Base-by-base conservation (phyloP, 2,329 filamentous ascomycete species). In the Penicillium capsulatum region DNA sequence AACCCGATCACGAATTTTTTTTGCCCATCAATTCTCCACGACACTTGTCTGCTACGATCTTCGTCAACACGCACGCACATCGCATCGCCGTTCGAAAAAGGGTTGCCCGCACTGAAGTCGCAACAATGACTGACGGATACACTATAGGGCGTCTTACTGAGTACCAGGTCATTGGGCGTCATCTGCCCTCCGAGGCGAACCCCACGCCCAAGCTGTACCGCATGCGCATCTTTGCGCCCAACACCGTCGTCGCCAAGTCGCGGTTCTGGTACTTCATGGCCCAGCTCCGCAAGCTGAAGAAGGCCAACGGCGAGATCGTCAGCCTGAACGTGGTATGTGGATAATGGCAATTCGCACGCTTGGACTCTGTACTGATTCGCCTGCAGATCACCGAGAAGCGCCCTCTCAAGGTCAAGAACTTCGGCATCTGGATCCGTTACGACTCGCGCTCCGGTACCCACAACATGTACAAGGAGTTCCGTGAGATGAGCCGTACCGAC, bases 381-480 rank as follows among this genome's bases (percentile, higher is more conserved):
- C 28, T 36, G 45, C 57, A 95, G 90, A 94, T 98, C 79, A 76
- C 81, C 76, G 92, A 98, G 89, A 97, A 97, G 85, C 89, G 88
- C 74, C 92, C 92, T 66, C 79, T 90, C 69, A 96, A 95, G 81
- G 90, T 98, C 82, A 98, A 98, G 89, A 98, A 96, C 86, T 97
- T 98, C 72, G 92, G 92, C 73, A 84, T 98, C 83, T 98, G 94
- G 94, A 84, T 98, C 77, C 90, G 94, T 71, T 98, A 98, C 80
- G 91, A 98, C 79, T 98, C 94, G 52, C 91, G 92, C 75, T 97
- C 92, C 65, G 92, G 92, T 65, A 98, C 92, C 66, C 92, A 98
- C 89, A 98, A 98, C 86, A 98, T 98, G 92, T 98, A 98, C 88
- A 97, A 97, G 84, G 92, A 98, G 84, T 97, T 96, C 86, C 87